phyloP scores from a whole-genome alignment of 768 basidiomycete species.

The Tricholoma furcatifolium region DNA sequence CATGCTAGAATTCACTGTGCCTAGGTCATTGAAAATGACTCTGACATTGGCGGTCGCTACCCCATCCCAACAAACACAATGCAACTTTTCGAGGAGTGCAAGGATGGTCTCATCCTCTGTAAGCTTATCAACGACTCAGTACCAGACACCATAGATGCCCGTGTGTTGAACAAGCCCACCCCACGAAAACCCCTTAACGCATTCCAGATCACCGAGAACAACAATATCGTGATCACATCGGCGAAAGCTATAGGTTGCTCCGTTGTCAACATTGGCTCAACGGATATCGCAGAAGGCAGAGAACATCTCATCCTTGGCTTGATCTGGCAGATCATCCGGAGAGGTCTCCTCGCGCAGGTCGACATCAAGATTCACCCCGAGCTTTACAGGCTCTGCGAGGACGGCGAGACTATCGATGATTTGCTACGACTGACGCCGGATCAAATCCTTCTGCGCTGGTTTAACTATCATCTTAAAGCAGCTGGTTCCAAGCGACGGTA shows the following conservation, averaged over 20 bases:
- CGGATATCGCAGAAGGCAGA: conserved; percentile 87
- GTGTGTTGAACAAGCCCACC: conserved; percentile 91
- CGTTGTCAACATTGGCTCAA: conserved; percentile 96
- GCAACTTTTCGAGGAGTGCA: conserved; percentile 97
- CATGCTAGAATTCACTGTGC: conserved; percentile 5
- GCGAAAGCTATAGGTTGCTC: conserved; percentile 98
- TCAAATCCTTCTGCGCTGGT: conserved; percentile 97
- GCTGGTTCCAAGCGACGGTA: conserved; percentile 90
- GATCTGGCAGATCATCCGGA: conserved; percentile 98
- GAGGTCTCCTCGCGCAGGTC: conserved; percentile 90
- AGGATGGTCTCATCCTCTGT: conserved; percentile 93
- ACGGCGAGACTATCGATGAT: conserved; percentile 96
- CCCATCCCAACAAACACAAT: conserved; percentile 96
- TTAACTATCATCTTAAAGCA: conserved; percentile 97
- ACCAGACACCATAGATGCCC: conserved; percentile 97
- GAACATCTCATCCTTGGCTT: conserved; percentile 97
- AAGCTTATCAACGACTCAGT: conserved; percentile 99
- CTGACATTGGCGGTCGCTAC: conserved; percentile 76
- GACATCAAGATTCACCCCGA: conserved; percentile 99
- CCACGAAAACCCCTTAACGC: conserved; percentile 86
- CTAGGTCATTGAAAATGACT: conserved; percentile 89
- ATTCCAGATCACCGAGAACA: conserved; percentile 99
- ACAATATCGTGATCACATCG: conserved; percentile 98
- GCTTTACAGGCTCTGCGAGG: conserved; percentile 92
- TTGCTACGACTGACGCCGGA: conserved; percentile 92